Base-by-base conservation (phyloP, 352 stramenopile species). In the Saprolegnia parasitica region DNA sequence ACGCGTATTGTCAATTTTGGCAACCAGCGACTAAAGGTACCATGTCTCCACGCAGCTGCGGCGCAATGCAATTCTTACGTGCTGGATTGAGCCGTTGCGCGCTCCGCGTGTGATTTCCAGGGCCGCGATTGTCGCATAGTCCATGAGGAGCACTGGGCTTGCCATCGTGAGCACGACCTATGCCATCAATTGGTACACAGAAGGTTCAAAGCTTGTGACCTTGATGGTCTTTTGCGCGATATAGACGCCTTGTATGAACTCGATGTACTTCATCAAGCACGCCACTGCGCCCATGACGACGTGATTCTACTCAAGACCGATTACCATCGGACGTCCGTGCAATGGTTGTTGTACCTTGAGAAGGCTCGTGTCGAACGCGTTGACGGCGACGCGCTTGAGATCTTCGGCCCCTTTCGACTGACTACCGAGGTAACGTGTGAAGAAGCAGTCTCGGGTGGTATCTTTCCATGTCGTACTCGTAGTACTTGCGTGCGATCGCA, bases 311-410 rank as follows among this genome's bases (percentile, higher is more conserved):
- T 18, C 5, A 56, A 57, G 9, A 29, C 57, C 23, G 20, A 26
- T 40, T 20, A 71, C 18, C 6, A 24, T 46, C 20, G 23, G 21
- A 1, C 24, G 26, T 29, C 11, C 40, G 24, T 24, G n/a, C 24
- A 21, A 56, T 18, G 35, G 16, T 24, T 5, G 18, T 47, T 68
- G 0, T 72, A 92, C 87, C 65, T 83, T 80, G 46, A 80, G 77
- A n/a, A 93, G 86, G 52, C 91, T 93, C 45, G 90, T 78, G 42
- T 95, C 87, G 20, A 92, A 76, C n/a, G 78, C 86, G 65, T 95
- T 93, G 42, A 82, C 74, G 72, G 91, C 87, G 29, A 95, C 76
- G 26, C 87, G 77, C 71, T 91, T 93, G 37, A 95, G 73, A 71
- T 95, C 85, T 67, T 93, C 86, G 20, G 81, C 82, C 56, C 87